Percentiles rank a stretch among this genome's conserved stretches.
Conservation (phyloP, 495 filamentous ascomycete species). For the Penicillium verhagenii region DNA sequence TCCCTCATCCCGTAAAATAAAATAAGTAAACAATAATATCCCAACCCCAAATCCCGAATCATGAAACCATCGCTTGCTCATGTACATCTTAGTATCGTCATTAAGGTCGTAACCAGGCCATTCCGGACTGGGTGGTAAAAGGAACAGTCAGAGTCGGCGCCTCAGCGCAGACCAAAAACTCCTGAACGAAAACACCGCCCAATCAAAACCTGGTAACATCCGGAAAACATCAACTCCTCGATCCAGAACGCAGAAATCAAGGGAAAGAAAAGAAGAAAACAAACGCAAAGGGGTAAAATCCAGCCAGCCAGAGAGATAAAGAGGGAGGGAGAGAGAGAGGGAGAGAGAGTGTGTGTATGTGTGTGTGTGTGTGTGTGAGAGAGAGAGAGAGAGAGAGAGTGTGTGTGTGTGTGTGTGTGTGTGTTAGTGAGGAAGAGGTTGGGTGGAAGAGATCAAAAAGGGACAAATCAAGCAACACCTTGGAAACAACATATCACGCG, state of each 20-base stretch:
- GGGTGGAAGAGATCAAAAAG: no score
- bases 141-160: conserved; percentile 29
- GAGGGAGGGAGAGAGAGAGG: neutral
- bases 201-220: conserved; percentile 21
- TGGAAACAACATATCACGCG: neutral
- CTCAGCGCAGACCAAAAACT: conserved; percentile 30
- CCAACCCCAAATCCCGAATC: conserved; percentile 27
- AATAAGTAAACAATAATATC: conserved; percentile 16
- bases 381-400: no score
- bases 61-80: conserved; percentile 43
- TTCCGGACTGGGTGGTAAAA: conserved; percentile 30
- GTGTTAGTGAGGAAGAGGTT: no score
- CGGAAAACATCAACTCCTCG: conserved; percentile 16
- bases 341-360: no score
- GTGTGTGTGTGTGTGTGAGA: no score
- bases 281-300: conserved; percentile 3
- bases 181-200: conserved; percentile 28
- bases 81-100: conserved; percentile 49
- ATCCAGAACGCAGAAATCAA: conserved; percentile 18
- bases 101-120: conserved; percentile 45
- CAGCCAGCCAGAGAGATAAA: conserved; percentile 3
- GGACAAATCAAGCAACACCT: neutral
- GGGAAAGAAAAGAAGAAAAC: conserved; percentile 10
- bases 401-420: no score
- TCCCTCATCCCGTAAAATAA: conserved; percentile 15